Conservation (phyloP, 108 stramenopile species). For the Conticribra weissflogii region DNA sequence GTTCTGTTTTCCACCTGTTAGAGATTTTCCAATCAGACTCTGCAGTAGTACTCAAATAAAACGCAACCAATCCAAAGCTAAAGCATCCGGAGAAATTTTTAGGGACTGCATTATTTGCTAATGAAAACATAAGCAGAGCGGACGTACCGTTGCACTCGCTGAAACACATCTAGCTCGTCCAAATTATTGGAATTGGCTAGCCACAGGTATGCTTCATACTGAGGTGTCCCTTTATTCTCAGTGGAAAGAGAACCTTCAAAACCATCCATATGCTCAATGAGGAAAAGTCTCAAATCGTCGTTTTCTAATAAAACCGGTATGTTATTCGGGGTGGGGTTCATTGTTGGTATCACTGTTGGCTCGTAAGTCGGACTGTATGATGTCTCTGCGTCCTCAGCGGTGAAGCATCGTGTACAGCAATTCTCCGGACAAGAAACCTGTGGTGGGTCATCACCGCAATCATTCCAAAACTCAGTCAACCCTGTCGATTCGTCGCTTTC, state of each 20-base stretch:
- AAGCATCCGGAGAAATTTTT: too few species aligned
- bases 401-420: conserved; percentile 35
- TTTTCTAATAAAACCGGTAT: conserved; percentile 11
- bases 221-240: conserved; percentile 7
- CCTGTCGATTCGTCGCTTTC: conserved; percentile 1
- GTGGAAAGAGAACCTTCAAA: conserved; percentile 21
- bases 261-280: conserved; percentile 29
- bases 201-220: conserved; percentile 33
- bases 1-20: conserved; percentile 27
- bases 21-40: conserved; percentile 31
- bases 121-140: too few species aligned
- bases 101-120: too few species aligned
- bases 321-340: not conserved
- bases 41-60: conserved; percentile 29
- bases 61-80: conserved; percentile 31
- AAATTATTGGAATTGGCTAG: conserved; percentile 24
- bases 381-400: not conserved
- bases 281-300: conserved; percentile 15
- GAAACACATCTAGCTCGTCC: conserved; percentile 20
- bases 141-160: conserved; percentile 25
- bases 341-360: conserved; percentile 1
- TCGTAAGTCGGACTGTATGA: not conserved
- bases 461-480: conserved; percentile 57
- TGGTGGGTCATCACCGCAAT: conserved; percentile 52
- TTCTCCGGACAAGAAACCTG: conserved; percentile 13